Evolutionary conservation across 1,139 yeast species (phyloP).

Genomic region (Blastobotrys proliferans): DNA sequence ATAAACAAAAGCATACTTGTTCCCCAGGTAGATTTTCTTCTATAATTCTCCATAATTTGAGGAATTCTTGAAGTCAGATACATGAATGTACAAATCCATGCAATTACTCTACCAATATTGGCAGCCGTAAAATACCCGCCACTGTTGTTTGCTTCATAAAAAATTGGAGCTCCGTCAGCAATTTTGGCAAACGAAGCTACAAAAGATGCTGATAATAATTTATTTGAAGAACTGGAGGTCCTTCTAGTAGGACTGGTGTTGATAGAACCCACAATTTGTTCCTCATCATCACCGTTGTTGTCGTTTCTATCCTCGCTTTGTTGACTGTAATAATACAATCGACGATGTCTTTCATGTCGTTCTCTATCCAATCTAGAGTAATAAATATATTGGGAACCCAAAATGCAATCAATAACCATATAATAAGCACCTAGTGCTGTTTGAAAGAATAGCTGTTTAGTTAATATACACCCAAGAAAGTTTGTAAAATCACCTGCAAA

Average conservation of each 20-base stretch:
- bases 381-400: slow-evolving; percentile 74
- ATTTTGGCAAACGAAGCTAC: slow-evolving; percentile 29
- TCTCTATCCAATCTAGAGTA: slow-evolving; percentile 39
- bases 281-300: background rate
- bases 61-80: slow-evolving; percentile 82
- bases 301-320: background rate
- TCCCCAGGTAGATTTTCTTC: slow-evolving; percentile 78
- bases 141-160: background rate
- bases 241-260: background rate
- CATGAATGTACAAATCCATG: slow-evolving; percentile 78
- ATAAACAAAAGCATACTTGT: slow-evolving; percentile 73
- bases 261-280: background rate
- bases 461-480: slow-evolving; percentile 72
- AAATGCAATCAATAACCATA: slow-evolving; percentile 62
- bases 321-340: slow-evolving; percentile 4
- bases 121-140: slow-evolving; percentile 20
- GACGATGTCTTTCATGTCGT: slow-evolving; percentile 7
- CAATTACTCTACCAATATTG: slow-evolving; percentile 45
- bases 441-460: slow-evolving; percentile 75
- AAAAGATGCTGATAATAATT: slow-evolving; percentile 28
- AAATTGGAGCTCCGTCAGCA: slow-evolving; percentile 6
- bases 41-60: slow-evolving; percentile 71
- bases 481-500: slow-evolving; percentile 80
- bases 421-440: slow-evolving; percentile 70
- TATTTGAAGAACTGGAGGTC: background rate